A percentile compares a stretch with the other conserved stretches of the same genome.
Evolutionary conservation across 805 yeast species (phyloP).

Genomic region (Candida glaebosa): DNA sequence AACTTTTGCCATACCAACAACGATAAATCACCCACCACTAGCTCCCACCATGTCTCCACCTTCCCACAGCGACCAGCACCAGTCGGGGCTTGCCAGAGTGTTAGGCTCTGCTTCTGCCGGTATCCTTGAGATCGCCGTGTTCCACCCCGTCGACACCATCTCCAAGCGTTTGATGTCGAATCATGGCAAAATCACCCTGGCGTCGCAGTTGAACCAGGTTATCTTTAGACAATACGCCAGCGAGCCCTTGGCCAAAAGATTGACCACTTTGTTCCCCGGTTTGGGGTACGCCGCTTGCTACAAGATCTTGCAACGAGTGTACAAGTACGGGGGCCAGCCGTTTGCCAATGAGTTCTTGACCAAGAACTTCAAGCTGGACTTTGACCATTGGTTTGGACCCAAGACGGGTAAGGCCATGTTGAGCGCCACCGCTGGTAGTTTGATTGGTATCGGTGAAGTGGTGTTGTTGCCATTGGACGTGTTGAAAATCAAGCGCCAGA

Average conservation of each 20-base stretch:
- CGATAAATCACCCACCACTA: too few relatives aligned
- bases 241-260: constrained; percentile 65
- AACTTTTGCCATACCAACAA: background rate
- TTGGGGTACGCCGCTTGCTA: constrained; percentile 97
- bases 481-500: constrained; percentile 96
- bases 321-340: constrained; percentile 99
- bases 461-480: constrained; percentile 94
- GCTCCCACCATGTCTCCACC: constrained; percentile 30
- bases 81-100: constrained; percentile 85
- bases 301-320: constrained; percentile 94
- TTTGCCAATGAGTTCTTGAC: constrained; percentile 91
- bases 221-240: constrained; percentile 80
- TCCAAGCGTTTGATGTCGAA: constrained; percentile 93
- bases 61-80: constrained; percentile 59
- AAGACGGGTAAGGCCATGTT: constrained; percentile 96
- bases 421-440: constrained; percentile 96
- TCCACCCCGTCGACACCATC: constrained; percentile 98
- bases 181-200: constrained; percentile 61
- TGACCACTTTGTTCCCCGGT: constrained; percentile 92
- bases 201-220: constrained; percentile 73
- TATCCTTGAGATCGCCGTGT: constrained; percentile 90
- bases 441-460: constrained; percentile 97
- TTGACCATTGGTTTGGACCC: constrained; percentile 77
- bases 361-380: constrained; percentile 64
- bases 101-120: constrained; percentile 99